phyloP scores from a whole-genome alignment of 1,284 basidiomycete species.

The Ceratobasidium sp. region DNA sequence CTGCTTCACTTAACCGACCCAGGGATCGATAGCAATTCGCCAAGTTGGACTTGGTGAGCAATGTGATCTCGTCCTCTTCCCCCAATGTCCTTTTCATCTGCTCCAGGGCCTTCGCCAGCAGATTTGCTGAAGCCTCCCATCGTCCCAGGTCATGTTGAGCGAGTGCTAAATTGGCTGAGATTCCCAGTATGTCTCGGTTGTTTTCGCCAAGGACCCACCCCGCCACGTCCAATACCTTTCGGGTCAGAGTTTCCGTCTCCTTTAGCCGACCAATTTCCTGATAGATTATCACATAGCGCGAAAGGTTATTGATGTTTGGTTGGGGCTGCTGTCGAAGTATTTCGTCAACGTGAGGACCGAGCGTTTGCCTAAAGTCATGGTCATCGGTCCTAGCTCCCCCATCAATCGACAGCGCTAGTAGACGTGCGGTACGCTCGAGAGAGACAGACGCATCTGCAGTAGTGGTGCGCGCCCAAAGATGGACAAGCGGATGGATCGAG shows the following conservation, averaged over 20 bases:
- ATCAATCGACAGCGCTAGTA: conserved; percentile 5
- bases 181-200: neutral
- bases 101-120: neutral
- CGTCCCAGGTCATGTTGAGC: neutral
- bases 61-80: neutral
- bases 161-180: neutral
- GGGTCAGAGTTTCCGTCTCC: neutral
- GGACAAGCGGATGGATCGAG: neutral
- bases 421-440: neutral
- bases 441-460: neutral
- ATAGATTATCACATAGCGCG: neutral
- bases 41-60: neutral
- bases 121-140: neutral
- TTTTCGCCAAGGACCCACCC: neutral
- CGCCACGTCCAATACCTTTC: neutral
- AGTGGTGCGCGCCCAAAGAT: conserved; percentile 1
- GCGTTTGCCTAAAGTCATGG: neutral
- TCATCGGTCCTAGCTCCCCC: neutral
- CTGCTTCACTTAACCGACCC: neutral
- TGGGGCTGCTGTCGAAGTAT: too few relatives aligned
- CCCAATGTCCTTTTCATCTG: neutral
- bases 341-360: neutral
- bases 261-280: neutral
- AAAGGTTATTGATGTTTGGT: neutral
- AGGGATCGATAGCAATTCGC: neutral